Base-by-base conservation (phyloP, 768 basidiomycete genomes). In the Rhizopogon vinicolor region DNA sequence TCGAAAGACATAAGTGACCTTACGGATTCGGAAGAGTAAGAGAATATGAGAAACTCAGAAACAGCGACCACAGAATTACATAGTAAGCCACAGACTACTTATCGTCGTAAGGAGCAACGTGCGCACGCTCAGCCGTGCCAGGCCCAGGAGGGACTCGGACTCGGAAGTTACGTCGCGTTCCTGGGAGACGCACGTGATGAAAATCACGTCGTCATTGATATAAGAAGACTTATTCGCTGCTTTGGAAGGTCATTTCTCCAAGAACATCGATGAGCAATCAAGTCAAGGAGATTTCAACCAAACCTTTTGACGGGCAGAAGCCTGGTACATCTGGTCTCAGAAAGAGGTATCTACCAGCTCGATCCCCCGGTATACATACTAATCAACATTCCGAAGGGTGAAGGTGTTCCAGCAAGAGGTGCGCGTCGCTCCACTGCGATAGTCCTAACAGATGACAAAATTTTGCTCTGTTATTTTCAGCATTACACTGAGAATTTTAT, bases 401-500 rank as follows among this genome's bases (percentile, higher is more conserved):
- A 98, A 96, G 76, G 85, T 98, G 63, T 99, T 99, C 83, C 91
- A 99, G 75, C 93, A 98, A 72, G 81, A 91, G 83, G 93, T 92
- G 63, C 60, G 79, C 56, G 60, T 59, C 35, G 9, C 18, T 22
- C 33, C 33, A 1, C 14, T 12, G 48, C 48, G 35, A 49, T 65
- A 33, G 65, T 60, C 60, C 48, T 52, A 41, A 37, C 52, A 31
- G 41, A 44, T 28, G 18, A 57, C 40, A 16, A 18, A 64, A 57
- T 42, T 49, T 53, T 22, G 22, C 22, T 22, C 22, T 22, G 22
- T 22, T 22, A 22, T 22, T n/a, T 41, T 33, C 65, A 94, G 92
- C 87, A 98, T 78, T 99, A 98, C 76, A 99, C 97, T 44, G 97
- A 98, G 75, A 99, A 98, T 79, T 99, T 99, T 64, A 71, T 98